Base-by-base conservation (phyloP, 495 filamentous ascomycete genomes). In the Pyronema omphalodes region DNA sequence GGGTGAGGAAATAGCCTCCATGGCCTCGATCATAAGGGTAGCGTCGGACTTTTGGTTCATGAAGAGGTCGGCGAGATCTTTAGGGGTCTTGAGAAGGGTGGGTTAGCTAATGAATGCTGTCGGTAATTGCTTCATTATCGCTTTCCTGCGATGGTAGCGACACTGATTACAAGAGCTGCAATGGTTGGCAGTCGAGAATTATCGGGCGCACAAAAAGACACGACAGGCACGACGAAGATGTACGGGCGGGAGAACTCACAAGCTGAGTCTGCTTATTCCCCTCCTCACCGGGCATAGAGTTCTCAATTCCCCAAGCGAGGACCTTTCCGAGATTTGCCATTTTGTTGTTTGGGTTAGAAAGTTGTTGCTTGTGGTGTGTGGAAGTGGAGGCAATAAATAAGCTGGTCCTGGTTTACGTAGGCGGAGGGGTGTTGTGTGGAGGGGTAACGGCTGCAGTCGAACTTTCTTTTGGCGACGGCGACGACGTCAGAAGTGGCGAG, bases 221-320 rank as follows among this genome's bases (percentile, higher is more conserved):
- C 23, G 23, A 29, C n/a, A n/a, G n/a, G n/a, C n/a, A n/a, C n/a
- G n/a, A n/a, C n/a, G n/a, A n/a, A n/a, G n/a, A n/a, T n/a, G n/a
- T n/a, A n/a, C n/a, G n/a, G 73, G 63, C 53, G 72, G 72, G 63
- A 70, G 72, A 37, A 61, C 18, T 11, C 17, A 47, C 44, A 8
- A 50, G 47, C 29, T 50, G 1, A 9, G 47, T 50, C 11, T 50
- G 34, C 9, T 11, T 11, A 29, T 29, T 29, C 23, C 23, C 23
- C 23, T 29, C 23, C 19, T 50, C 47, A 12, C 23, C 47, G 12
- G 47, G 47, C 12, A 70, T 67, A 11, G 83, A 82, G 71, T 94
- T 86, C 65, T 93, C 76, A 68, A 96, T 81, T 67, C 83, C 74
- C 91, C 91, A 98, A 78, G 86, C 86, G 53, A 98, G 82, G 70